These are phyloP conservation scores for Immersiella caudata DNA, from an alignment of 495 filamentous ascomycete species.

Conservation along the genomic window DNA sequence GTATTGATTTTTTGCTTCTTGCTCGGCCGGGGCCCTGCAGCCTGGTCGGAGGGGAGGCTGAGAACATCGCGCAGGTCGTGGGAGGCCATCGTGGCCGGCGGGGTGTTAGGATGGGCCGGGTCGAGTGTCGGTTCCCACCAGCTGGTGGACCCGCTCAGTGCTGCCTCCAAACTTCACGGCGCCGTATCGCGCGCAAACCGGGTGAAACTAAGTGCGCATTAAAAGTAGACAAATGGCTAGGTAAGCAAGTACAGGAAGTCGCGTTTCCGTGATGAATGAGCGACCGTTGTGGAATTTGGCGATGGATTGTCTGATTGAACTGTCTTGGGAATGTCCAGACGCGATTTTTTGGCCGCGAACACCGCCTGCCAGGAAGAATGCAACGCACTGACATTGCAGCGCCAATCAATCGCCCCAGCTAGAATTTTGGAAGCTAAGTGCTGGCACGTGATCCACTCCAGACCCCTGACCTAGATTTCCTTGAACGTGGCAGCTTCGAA, in stretches of 20 bases:
- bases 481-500: constrained; percentile 53
- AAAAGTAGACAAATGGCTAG: not conserved
- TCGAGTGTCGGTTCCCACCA: constrained; percentile 25
- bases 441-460: constrained; percentile 32
- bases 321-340: not conserved
- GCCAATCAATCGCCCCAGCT: not conserved
- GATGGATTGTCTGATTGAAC: not conserved
- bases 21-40: constrained; percentile 57
- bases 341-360: constrained; percentile 7
- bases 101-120: constrained; percentile 7
- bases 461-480: constrained; percentile 39
- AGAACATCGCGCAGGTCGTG: constrained; percentile 89
- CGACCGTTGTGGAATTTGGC: not conserved
- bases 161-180: not conserved
- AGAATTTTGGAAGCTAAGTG: not conserved
- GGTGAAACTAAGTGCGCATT: not conserved
- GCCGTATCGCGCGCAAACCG: not conserved
- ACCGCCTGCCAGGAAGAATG: not conserved
- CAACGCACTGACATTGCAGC: not conserved
- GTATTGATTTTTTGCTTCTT: constrained; percentile 79
- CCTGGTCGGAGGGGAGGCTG: constrained; percentile 69
- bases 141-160: constrained; percentile 12
- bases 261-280: not conserved
- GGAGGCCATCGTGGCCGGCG: constrained; percentile 63
- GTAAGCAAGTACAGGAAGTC: not conserved